phyloP scores from a whole-genome alignment of 768 basidiomycete genomes.

The Podaxis sp. region DNA sequence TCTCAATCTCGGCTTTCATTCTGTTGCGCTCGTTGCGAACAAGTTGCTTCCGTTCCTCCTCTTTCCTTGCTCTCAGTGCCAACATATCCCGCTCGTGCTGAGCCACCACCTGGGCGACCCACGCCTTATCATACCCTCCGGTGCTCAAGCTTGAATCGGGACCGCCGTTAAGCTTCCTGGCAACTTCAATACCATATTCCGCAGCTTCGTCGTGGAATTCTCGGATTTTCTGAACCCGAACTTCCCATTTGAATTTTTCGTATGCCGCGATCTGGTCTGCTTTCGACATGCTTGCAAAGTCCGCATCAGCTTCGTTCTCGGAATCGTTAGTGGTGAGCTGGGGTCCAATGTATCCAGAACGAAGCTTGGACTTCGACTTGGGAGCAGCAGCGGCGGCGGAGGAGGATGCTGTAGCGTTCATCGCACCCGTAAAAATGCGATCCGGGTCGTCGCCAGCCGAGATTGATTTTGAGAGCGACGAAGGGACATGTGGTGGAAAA shows the following conservation, averaged over 20 bases:
- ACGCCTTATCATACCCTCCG: conserved; percentile 20
- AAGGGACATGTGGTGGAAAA: conserved; percentile 5
- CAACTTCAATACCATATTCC: conserved; percentile 39
- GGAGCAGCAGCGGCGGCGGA: conserved; percentile 5
- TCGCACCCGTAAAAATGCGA: not conserved
- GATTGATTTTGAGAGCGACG: not conserved
- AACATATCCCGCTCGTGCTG: conserved; percentile 39
- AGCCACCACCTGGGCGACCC: conserved; percentile 29
- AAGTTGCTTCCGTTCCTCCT: conserved; percentile 43
- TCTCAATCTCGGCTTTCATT: conserved; percentile 13
- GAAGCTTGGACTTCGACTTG: conserved; percentile 9
- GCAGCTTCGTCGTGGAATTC: conserved; percentile 51
- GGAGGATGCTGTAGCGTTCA: not conserved
- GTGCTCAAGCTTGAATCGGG: not conserved
- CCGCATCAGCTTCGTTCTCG: conserved; percentile 26
- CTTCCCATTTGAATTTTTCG: conserved; percentile 42
- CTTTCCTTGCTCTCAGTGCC: conserved; percentile 43
- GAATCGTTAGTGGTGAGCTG: conserved; percentile 30
- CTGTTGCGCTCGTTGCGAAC: conserved; percentile 38
- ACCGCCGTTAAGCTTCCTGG: conserved; percentile 26
- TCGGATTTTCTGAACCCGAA: conserved; percentile 44
- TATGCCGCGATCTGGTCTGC: conserved; percentile 36
- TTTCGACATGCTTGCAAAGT: conserved; percentile 23
- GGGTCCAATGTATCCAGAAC: conserved; percentile 34
- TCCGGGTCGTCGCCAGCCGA: conserved; percentile 2